Evolutionary conservation across 192 early-diverging fungal species (phyloP), one percentile per base, ranked within the genome.

Genomic region (Umbelopsis isabellina): DNA sequence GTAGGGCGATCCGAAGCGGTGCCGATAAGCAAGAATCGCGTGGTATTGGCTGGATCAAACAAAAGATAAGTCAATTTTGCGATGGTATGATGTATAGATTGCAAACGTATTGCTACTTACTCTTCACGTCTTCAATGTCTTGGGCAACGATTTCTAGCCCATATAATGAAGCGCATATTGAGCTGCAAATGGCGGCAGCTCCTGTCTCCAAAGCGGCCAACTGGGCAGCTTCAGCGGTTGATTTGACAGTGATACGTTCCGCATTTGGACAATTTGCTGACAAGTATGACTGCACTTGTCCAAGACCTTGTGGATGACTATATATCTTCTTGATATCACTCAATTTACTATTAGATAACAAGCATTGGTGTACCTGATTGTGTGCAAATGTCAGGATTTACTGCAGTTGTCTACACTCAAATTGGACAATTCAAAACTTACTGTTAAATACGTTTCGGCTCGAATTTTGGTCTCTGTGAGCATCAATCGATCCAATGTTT

Each of bases 11-110:
- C 89, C 37, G 85, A 88, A 18, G 85, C 82, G 72, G 85, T 85
- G 4, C 90, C 89, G 16, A 98, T 77, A 23, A 98, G 88, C 71
- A 98, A 89, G 89, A 98, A 98, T 49, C 97, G 88, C 1, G 97
- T 98, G 0, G 89, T 91, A 73, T 98, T 98, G 71, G 89, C 91
- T 89, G 78, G 46, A 44, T 46, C 5, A 13, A 12, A 22, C 21
- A 65, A 0, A 18, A 65, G n/a, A 16, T 65, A 23, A 23, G 20
- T 16, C 49, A n/a, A 33, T 15, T 41, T 20, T 13, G 48, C n/a
- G n/a, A n/a, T n/a, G n/a, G n/a, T n/a, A n/a, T n/a, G n/a, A n/a
- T n/a, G n/a, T n/a, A n/a, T n/a, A n/a, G n/a, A n/a, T n/a, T n/a
- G n/a, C n/a, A n/a, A n/a, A n/a, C n/a, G n/a, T n/a, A n/a, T n/a